Conservation (phyloP, 257 asterid species). For the Capsicum chinense region DNA sequence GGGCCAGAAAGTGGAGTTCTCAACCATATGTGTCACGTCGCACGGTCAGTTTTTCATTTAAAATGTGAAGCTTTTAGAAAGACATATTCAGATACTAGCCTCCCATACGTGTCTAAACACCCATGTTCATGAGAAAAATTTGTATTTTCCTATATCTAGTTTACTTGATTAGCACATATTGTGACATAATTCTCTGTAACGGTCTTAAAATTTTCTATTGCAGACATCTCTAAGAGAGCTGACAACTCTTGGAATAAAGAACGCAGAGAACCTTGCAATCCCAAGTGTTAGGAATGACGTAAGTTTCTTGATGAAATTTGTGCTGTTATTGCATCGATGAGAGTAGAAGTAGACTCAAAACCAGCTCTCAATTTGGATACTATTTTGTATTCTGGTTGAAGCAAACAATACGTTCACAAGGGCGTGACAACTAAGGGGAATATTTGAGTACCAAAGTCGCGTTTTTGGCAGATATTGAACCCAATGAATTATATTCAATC, state of each 20-base stretch:
- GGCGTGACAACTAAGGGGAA: background rate
- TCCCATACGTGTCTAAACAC: background rate
- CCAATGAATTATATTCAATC: background rate
- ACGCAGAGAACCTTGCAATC: constrained; percentile 91
- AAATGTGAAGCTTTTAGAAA: constrained; percentile 29
- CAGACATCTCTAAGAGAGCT: constrained; percentile 92
- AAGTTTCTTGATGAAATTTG: constrained; percentile 40
- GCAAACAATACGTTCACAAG: background rate
- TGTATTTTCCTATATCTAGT: background rate
- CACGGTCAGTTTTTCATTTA: constrained; percentile 63
- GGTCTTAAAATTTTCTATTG: constrained; percentile 30
- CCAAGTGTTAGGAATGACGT: constrained; percentile 95
- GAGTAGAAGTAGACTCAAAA: background rate
- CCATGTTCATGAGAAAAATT: background rate
- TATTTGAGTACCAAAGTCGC: too few relatives aligned
- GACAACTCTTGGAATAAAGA: constrained; percentile 86
- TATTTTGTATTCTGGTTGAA: background rate
- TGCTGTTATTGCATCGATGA: background rate
- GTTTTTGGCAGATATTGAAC: background rate
- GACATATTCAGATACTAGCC: constrained; percentile 28
- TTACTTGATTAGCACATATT: background rate
- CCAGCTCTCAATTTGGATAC: background rate
- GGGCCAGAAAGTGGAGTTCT: constrained; percentile 88
- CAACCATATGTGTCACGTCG: constrained; percentile 96
- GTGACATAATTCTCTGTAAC: background rate